Evolutionary conservation across 164 flowering plant genomes (phyloP), one percentile per base, ranked within the genome.

Genomic region (Saururus chinensis): DNA sequence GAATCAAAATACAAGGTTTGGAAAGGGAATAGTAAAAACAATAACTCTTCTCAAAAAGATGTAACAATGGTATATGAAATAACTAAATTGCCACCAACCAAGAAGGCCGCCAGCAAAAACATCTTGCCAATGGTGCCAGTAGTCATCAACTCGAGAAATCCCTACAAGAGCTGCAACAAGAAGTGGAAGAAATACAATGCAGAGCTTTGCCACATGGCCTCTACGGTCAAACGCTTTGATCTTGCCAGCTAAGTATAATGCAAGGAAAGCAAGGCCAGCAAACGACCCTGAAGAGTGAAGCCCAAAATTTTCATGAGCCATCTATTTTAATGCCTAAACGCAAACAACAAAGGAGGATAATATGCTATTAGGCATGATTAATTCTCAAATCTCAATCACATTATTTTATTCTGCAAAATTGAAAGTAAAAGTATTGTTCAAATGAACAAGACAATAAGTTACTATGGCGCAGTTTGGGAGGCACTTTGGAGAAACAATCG

Each of bases 51-150:
- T 1, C 13, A 37, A 20, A 19, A 20, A 58, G 16, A 25, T 14
- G 12, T 19, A 58, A 16, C 5, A 58, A 19, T 35, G 41, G 4
- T 8, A 60, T 30, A 30, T 30, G 6, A 2, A 30, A 2, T 6
- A 6, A 30, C 51, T 4, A 59, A n/a, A 40, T 41, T 11, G 24
- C 9, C 30, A 74, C 79, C 25, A 30, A 87, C 97, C 97, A 75
- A 90, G 17, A 58, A 90, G 57, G 22, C 84, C 92, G 22, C 90
- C 95, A 51, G 89, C 87, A 68, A 90, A 87, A 16, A 90, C 95
- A 67, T 87, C 97, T 69, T 86, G 87, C 97, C 95, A 90, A 69
- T 88, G 92, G 67, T 90, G 97, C 95, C 97, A 88, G 63, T 90
- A 86, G 70, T 88, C 95, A 73, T 83, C 86, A 21, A 90, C 92